Conservation (phyloP, 2,329 filamentous ascomycete species). For the Metarhizium album region DNA sequence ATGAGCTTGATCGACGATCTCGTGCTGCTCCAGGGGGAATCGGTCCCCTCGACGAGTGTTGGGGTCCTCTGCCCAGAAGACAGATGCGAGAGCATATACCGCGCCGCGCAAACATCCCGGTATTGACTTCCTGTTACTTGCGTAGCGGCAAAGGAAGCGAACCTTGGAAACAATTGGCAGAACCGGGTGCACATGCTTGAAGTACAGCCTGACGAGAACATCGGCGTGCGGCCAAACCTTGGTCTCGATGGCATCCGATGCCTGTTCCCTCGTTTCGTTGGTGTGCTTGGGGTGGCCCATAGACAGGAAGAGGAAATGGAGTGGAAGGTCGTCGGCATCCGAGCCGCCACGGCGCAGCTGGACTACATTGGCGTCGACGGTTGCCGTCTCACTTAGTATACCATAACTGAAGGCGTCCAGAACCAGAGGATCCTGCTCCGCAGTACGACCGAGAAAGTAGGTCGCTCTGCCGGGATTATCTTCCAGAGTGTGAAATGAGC, state of each 20-base stretch:
- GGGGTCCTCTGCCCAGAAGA: constrained; percentile 6
- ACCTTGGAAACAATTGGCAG: constrained; percentile 33
- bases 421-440: constrained; percentile 36
- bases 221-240: constrained; percentile 29
- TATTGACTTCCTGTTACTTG: constrained; percentile 24
- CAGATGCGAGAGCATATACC: constrained; percentile 31
- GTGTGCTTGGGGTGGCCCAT: constrained; percentile 34
- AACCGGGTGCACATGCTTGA: constrained; percentile 33
- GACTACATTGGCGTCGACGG: constrained; percentile 33
- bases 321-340: constrained; percentile 25
- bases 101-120: constrained; percentile 34
- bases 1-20: constrained; percentile 30
- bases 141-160: constrained; percentile 30
- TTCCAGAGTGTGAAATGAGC: constrained; percentile 26
- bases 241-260: constrained; percentile 31
- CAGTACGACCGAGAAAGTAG: constrained; percentile 33
- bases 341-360: constrained; percentile 28
- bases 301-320: constrained; percentile 34
- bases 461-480: constrained; percentile 30
- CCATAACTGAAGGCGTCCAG: constrained; percentile 36
- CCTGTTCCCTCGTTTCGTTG: constrained; percentile 23
- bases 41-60: constrained; percentile 5
- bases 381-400: constrained; percentile 32
- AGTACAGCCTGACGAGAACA: constrained; percentile 32
- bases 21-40: constrained; percentile 27